phyloP scores from a whole-genome alignment of 1,284 basidiomycete species.

The Clitocybe nebularis region DNA sequence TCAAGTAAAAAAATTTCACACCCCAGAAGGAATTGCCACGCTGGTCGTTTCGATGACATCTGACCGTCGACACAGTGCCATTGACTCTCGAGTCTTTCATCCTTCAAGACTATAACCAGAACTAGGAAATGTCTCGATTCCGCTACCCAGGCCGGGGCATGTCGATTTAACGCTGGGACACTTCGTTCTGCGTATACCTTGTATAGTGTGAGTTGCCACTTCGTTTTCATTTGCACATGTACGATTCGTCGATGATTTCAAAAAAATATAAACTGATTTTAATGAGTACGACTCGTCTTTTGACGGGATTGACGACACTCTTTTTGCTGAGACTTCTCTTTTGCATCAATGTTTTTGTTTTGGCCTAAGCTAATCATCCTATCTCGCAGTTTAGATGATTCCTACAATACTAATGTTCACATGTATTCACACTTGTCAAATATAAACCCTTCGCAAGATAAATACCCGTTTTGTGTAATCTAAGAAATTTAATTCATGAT shows the following conservation, averaged over 20 bases:
- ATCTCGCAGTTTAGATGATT: neutral
- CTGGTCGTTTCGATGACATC: conserved; percentile 32
- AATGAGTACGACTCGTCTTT: conserved; percentile 38
- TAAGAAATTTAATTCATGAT: too few relatives aligned
- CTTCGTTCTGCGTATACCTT: too few relatives aligned
- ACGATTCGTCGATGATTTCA: conserved; percentile 30
- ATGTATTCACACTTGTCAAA: too few relatives aligned
- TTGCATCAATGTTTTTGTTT: neutral
- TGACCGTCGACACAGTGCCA: conserved; percentile 41
- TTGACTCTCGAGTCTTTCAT: conserved; percentile 33
- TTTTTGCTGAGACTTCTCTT: conserved; percentile 29
- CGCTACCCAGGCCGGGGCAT: too few relatives aligned
- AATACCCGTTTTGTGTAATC: too few relatives aligned
- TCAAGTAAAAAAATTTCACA: conserved; percentile 22
- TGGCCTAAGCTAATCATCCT: conserved; percentile 1
- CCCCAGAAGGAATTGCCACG: too few relatives aligned
- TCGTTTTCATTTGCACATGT: conserved; percentile 5
- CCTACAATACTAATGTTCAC: neutral
- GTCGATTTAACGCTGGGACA: too few relatives aligned
- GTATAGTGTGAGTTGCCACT: conserved; percentile 10
- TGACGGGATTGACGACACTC: conserved; percentile 29
- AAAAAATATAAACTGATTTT: conserved; percentile 42
- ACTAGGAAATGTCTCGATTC: too few relatives aligned
- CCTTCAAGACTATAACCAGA: conserved; percentile 36
- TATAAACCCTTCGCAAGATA: too few relatives aligned